phyloP scores from a whole-genome alignment of 225 moss, liverwort and hornwort genomes.

The Ulota crispa region DNA sequence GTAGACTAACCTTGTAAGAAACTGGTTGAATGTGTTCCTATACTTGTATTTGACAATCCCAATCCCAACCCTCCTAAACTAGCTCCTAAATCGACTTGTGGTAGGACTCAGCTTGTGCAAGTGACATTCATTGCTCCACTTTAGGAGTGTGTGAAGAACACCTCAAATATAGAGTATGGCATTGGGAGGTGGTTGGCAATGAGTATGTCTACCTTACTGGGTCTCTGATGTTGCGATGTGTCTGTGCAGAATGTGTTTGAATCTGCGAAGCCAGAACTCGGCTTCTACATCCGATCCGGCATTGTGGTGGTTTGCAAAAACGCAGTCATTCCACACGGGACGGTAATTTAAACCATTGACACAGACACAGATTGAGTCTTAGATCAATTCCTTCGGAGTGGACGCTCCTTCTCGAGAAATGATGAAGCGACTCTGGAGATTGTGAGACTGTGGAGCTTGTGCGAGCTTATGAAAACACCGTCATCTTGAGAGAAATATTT shows the following conservation, averaged over 20 bases:
- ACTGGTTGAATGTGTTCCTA: too few relatives aligned
- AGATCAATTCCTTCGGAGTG: background rate
- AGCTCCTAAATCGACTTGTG: too few relatives aligned
- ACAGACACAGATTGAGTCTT: background rate
- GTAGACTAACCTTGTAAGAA: too few relatives aligned
- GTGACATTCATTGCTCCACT: too few relatives aligned
- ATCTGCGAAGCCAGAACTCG: slow-evolving; percentile 46
- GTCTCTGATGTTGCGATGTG: background rate
- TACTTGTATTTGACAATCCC: too few relatives aligned
- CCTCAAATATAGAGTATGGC: too few relatives aligned
- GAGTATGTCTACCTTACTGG: too few relatives aligned
- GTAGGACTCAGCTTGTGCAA: too few relatives aligned
- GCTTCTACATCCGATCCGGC: slow-evolving; percentile 55
- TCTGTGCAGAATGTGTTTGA: slow-evolving; percentile 49
- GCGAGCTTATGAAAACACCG: background rate
- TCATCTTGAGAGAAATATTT: background rate
- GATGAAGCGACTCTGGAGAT: slow-evolving; percentile 4
- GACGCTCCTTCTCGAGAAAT: background rate
- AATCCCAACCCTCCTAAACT: too few relatives aligned
- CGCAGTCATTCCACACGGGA: slow-evolving; percentile 43
- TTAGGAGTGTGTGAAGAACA: too few relatives aligned
- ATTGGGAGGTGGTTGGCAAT: too few relatives aligned
- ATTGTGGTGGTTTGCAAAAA: slow-evolving; percentile 50
- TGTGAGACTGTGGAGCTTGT: background rate
- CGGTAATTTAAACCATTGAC: slow-evolving; percentile 32